Conservation (phyloP, 139 green algal species). For the Volvox africanus region DNA sequence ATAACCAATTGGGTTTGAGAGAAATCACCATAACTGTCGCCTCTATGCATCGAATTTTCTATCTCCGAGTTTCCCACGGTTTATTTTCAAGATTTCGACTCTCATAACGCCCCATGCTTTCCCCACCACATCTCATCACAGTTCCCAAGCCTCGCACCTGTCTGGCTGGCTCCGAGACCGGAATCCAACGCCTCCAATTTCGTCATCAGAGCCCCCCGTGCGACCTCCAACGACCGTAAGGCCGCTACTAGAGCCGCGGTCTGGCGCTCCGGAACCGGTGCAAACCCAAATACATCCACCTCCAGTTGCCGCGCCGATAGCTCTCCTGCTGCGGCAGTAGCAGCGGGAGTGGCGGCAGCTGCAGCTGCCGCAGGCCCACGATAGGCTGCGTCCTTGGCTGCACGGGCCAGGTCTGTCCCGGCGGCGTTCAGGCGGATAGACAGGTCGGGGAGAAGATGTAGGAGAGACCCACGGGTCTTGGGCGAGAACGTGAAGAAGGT, state of each 20-base stretch:
- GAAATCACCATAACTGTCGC: too few species aligned
- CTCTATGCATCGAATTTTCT: too few species aligned
- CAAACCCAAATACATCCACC: constrained; percentile 24
- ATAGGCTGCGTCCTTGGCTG: not conserved
- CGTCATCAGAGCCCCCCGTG: not conserved
- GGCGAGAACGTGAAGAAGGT: constrained; percentile 3
- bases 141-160: too few species aligned
- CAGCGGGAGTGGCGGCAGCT: not conserved
- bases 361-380: not conserved
- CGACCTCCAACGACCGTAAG: not conserved
- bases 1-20: too few species aligned
- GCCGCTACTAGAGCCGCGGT: constrained; percentile 8
- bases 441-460: constrained; percentile 22
- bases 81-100: too few species aligned
- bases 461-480: not conserved
- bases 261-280: not conserved
- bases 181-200: constrained; percentile 11
- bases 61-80: too few species aligned
- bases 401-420: constrained; percentile 18
- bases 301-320: not conserved
- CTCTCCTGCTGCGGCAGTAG: not conserved
- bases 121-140: too few species aligned
- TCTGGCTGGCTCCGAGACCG: not conserved
- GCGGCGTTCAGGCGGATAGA: not conserved
- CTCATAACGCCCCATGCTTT: too few species aligned